Base-by-base conservation (phyloP, 2,329 filamentous ascomycete genomes). In the Salinomyces thailandicus region DNA sequence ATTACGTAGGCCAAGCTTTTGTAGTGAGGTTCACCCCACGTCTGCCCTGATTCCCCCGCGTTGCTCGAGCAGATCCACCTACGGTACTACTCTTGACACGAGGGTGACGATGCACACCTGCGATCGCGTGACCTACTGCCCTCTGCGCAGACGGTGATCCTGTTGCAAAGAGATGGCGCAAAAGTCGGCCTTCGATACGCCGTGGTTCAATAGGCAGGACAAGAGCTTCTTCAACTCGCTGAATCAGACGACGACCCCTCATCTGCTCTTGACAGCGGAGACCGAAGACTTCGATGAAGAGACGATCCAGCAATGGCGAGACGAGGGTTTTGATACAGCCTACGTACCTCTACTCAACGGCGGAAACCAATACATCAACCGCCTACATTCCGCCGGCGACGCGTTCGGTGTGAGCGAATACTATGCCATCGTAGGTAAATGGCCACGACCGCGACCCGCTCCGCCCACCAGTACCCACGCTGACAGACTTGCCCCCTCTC, bases 381-480 rank as follows among this genome's bases (percentile, higher is more conserved):
- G 57, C 36, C 50, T 79, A 38, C 66, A 69, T 42, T 57, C 60
- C 13, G 71, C 75, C 27, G 62, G 64, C 7, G 69, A 77, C 44
- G 62, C 66, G 11, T 62, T 77, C 22, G 72, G 75, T 3, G 61
- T 67, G 1, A 65, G 64, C n/a, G 74, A 76, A 52, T 68, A 70
- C 40, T 81, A 77, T 55, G 75, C 69, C 3, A 70, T 79, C 46
- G 67, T 79, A 54, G 73, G 74, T 77, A 64, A 42, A n/a, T 9
- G 14, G n/a, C 15, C 9, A 12, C 9, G 11, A n/a, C 9, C 22
- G n/a, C 9, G 22, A n/a, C 22, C 22, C 22, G 9, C n/a, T n/a
- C n/a, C n/a, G n/a, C n/a, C n/a, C n/a, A n/a, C n/a, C n/a, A n/a
- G n/a, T 9, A 26, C 9, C 22, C 22, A 26, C n/a, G 9, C 9